Percentiles rank a stretch among this genome's conserved stretches.
These are phyloP conservation scores for Cinnamomum chago DNA, from an alignment of 164 flowering plant genomes.

Conservation along the genomic window DNA sequence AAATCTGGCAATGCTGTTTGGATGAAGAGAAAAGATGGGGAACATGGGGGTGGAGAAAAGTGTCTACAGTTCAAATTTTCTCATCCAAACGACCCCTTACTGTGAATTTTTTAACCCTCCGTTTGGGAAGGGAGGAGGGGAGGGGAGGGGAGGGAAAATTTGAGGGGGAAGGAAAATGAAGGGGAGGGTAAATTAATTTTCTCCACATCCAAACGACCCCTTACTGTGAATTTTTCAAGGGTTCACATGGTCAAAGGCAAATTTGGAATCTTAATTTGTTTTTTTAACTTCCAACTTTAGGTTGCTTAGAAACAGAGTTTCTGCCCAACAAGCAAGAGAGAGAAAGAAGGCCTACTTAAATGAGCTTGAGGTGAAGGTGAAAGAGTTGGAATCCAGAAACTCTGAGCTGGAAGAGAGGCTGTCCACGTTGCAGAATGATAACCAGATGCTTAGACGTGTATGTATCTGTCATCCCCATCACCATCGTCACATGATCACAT, in stretches of 20 bases:
- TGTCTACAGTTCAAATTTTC: not conserved
- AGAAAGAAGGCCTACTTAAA: conserved; percentile 91
- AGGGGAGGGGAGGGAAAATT: too few species aligned
- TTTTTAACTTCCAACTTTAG: conserved; percentile 24
- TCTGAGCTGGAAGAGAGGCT: conserved; percentile 91
- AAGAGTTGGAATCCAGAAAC: conserved; percentile 81
- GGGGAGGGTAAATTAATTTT: too few species aligned
- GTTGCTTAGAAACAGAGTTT: conserved; percentile 96
- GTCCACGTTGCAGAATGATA: conserved; percentile 95
- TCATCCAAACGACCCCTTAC: not conserved
- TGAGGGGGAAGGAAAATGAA: too few species aligned
- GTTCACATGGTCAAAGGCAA: not conserved
- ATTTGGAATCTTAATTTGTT: not conserved
- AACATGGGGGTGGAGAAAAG: conserved; percentile 10
- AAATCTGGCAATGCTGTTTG: conserved; percentile 1
- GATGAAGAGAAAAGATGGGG: not conserved
- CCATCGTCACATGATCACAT: conserved; percentile 2
- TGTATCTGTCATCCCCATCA: conserved; percentile 5
- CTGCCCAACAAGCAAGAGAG: conserved; percentile 99
- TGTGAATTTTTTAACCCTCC: too few species aligned
- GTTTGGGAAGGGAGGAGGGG: too few species aligned
- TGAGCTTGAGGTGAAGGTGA: conserved; percentile 75
- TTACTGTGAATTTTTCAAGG: not conserved
- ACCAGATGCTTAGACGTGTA: conserved; percentile 99
- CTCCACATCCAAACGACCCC: not conserved